phyloP scores from a whole-genome alignment of 768 basidiomycete genomes.

The Boletus rubescentipes region DNA sequence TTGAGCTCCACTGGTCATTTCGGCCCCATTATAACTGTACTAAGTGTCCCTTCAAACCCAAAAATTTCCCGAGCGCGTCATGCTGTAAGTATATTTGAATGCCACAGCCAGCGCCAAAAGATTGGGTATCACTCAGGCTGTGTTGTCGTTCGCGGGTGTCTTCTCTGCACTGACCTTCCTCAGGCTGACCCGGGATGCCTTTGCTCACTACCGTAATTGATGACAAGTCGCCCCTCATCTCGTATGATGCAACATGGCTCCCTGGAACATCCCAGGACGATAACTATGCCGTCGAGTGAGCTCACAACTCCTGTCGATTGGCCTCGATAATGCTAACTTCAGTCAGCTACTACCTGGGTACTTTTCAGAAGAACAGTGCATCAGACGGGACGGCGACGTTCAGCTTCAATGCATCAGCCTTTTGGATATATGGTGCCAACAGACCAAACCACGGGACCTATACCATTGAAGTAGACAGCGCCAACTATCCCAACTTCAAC shows the following conservation, averaged over 20 bases:
- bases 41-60: too few species aligned
- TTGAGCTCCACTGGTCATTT: not conserved
- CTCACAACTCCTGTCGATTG: not conserved
- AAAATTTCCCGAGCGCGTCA: not conserved
- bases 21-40: not conserved
- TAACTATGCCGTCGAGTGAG: constrained; percentile 18
- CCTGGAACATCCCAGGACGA: constrained; percentile 22
- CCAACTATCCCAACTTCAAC: constrained; percentile 25
- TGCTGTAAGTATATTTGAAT: not conserved
- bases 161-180: not conserved
- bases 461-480: constrained; percentile 42
- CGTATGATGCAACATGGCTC: constrained; percentile 25
- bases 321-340: not conserved
- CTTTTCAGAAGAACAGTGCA: constrained; percentile 36
- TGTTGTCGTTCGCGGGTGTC: not conserved
- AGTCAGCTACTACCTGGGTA: constrained; percentile 38
- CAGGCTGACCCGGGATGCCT: constrained; percentile 20
- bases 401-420: constrained; percentile 47
- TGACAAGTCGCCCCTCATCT: constrained; percentile 34
- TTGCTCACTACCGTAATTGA: constrained; percentile 24
- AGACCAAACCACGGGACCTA: constrained; percentile 47
- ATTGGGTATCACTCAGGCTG: too few species aligned
- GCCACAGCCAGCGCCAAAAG: not conserved
- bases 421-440: constrained; percentile 51
- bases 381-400: constrained; percentile 39